phyloP scores from a whole-genome alignment of 2,329 filamentous ascomycete genomes.

The Onygena corvina region DNA sequence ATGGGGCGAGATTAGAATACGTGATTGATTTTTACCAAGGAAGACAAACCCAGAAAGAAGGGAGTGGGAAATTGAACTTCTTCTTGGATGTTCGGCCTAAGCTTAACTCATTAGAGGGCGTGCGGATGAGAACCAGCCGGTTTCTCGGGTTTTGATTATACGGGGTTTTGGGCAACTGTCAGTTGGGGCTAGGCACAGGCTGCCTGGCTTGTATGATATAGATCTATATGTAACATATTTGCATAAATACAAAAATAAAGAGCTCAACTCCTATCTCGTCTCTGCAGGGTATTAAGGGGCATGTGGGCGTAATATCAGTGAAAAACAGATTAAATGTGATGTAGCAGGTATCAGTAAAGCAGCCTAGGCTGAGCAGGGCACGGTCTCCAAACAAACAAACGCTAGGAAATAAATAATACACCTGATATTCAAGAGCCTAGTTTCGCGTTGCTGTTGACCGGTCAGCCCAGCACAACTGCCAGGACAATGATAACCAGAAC shows the following conservation, averaged over 20 bases:
- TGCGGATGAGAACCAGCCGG: slow-evolving; percentile 43
- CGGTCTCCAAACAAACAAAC: background rate
- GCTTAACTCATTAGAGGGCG: slow-evolving; percentile 50
- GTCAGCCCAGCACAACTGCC: slow-evolving; percentile 65
- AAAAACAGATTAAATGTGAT: background rate
- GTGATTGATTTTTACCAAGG: slow-evolving; percentile 97
- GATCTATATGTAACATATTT: slow-evolving; percentile 1
- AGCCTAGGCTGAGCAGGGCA: background rate
- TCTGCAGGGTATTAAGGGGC: background rate
- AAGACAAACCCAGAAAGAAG: slow-evolving; percentile 29
- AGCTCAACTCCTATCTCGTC: background rate
- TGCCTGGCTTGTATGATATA: background rate
- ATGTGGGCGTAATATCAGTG: background rate
- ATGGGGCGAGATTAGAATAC: slow-evolving; percentile 63
- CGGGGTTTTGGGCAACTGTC: background rate
- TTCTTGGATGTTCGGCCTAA: slow-evolving; percentile 55
- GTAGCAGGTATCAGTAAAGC: background rate
- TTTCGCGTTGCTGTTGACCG: background rate
- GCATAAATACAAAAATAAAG: background rate
- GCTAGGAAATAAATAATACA: slow-evolving; percentile 2
- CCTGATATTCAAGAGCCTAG: background rate
- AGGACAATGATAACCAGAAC: slow-evolving; percentile 83
- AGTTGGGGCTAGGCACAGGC: background rate
- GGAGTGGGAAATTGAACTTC: slow-evolving; percentile 44
- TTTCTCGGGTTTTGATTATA: slow-evolving; percentile 35